These are phyloP conservation scores for Orbilia oligospora DNA, from an alignment of 2,329 filamentous ascomycete genomes.

Conservation along the genomic window DNA sequence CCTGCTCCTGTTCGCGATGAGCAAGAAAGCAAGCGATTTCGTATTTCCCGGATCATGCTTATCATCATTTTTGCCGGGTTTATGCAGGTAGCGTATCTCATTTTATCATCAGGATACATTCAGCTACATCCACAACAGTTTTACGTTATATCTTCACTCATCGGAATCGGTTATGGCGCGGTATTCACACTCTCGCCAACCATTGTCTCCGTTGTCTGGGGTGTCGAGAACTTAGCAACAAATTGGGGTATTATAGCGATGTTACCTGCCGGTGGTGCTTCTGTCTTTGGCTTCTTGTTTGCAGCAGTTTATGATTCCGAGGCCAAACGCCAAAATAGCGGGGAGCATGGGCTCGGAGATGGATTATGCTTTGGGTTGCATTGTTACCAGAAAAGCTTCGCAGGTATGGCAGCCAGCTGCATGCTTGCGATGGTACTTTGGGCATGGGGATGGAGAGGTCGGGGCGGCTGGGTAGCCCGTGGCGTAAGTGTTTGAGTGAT, in stretches of 20 bases:
- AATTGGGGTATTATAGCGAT: conserved; percentile 98
- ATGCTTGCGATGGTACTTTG: conserved; percentile 66
- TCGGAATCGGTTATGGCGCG: conserved; percentile 93
- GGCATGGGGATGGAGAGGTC: conserved; percentile 66
- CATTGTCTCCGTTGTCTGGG: conserved; percentile 97
- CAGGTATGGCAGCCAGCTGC: conserved; percentile 80
- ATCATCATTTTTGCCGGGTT: conserved; percentile 81
- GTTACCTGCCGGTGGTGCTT: conserved; percentile 87
- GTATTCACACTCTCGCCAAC: conserved; percentile 91
- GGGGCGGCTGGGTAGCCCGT: conserved; percentile 61
- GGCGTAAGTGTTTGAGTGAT: conserved; percentile 62
- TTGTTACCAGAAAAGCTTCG: conserved; percentile 87
- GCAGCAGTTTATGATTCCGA: conserved; percentile 82
- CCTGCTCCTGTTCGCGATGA: conserved; percentile 66
- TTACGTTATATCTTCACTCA: conserved; percentile 84
- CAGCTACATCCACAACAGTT: conserved; percentile 84
- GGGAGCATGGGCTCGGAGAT: conserved; percentile 64
- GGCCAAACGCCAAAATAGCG: conserved; percentile 69
- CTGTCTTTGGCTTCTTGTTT: conserved; percentile 92
- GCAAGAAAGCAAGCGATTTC: conserved; percentile 64
- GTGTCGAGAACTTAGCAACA: conserved; percentile 97
- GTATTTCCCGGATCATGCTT: conserved; percentile 82
- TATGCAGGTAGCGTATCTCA: conserved; percentile 81
- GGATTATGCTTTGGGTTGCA: conserved; percentile 82
- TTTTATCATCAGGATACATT: conserved; percentile 81